Evolutionary conservation across 1,284 basidiomycete genomes (phyloP), one percentile per base, ranked within the genome.

Genomic region (Trametes versicolor): DNA sequence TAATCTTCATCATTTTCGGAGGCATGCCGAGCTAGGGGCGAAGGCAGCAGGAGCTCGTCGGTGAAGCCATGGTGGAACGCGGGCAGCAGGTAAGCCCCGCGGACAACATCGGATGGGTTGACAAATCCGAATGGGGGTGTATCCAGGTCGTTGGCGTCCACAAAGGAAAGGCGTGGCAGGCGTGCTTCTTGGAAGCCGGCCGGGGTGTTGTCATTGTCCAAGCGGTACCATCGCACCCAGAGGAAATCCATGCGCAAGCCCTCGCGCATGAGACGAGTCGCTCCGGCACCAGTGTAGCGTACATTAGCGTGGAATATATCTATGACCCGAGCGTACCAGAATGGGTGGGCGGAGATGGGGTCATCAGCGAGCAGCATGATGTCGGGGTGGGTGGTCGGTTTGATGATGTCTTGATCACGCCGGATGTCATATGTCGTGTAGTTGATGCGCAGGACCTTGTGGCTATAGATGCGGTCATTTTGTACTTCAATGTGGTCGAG

Each of bases 341-440:
- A 57, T 2, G 45, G 55, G 32, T 48, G 43, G 12, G 19, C n/a
- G 27, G 27, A n/a, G 3, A 2, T 29, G 47, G 21, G 5, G 45
- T 21, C 10, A 6, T 79, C 74, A 8, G 57, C 60, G 4, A 71
- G 64, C 0, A 80, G 64, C 75, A 82, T 80, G 36, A 83, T 63
- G 62, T 82, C 72, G 1, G 73, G 36, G 39, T 73, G 71, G 6
- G 70, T 73, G 1, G 66, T 36, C 0, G 74, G 77, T 50, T 80
- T 82, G 57, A 83, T 64, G 0, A 69, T 70, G 51, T 83, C 82
- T 52, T 78, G 76, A 13, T 71, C 71, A 3, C 76, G 71, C 3
- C 72, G 71, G 13, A 81, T 54, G 55, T 84, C 76, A 60, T 84
- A 84, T 2, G 80, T 82, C 0, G 80, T 84, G 65, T 80, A 83